phyloP scores from a whole-genome alignment of 768 basidiomycete genomes.

The Xerocomellus intermedius region DNA sequence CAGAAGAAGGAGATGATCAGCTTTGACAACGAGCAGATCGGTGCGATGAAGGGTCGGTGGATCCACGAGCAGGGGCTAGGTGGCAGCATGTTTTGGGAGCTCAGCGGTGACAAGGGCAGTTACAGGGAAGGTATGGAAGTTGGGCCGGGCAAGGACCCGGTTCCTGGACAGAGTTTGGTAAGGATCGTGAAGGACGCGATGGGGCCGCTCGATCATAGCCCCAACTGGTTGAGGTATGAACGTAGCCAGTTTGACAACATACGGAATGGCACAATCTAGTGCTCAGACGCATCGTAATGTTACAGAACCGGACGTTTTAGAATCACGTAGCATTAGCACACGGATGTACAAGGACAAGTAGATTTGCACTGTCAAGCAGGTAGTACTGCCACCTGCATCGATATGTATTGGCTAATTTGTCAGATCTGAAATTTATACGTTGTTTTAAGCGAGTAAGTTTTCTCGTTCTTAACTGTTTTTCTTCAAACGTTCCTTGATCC shows the following conservation, averaged over 20 bases:
- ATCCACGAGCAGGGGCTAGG: constrained; percentile 75
- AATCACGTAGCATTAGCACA: background rate
- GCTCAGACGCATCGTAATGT: background rate
- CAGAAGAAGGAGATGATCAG: constrained; percentile 76
- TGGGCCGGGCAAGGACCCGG: constrained; percentile 71
- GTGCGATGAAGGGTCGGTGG: constrained; percentile 73
- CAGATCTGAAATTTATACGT: background rate
- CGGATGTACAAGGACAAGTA: background rate
- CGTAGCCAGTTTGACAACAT: constrained; percentile 79
- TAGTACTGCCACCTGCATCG: background rate
- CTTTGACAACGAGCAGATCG: constrained; percentile 73
- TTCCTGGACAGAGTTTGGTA: constrained; percentile 70
- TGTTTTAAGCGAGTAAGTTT: background rate
- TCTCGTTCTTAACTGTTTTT: background rate
- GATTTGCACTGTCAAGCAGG: background rate
- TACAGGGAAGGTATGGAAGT: constrained; percentile 69
- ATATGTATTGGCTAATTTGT: constrained; percentile 8
- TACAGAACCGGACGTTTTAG: background rate
- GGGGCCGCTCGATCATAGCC: constrained; percentile 63
- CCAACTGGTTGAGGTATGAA: constrained; percentile 84
- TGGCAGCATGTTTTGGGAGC: constrained; percentile 95
- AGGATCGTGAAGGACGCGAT: constrained; percentile 75
- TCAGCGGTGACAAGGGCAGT: constrained; percentile 81
- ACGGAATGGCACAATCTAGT: constrained; percentile 56
- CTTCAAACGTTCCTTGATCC: background rate